Evolutionary conservation across 495 filamentous ascomycete genomes (phyloP), one percentile per base, ranked within the genome.

Genomic region (Aspergillus haitiensis): DNA sequence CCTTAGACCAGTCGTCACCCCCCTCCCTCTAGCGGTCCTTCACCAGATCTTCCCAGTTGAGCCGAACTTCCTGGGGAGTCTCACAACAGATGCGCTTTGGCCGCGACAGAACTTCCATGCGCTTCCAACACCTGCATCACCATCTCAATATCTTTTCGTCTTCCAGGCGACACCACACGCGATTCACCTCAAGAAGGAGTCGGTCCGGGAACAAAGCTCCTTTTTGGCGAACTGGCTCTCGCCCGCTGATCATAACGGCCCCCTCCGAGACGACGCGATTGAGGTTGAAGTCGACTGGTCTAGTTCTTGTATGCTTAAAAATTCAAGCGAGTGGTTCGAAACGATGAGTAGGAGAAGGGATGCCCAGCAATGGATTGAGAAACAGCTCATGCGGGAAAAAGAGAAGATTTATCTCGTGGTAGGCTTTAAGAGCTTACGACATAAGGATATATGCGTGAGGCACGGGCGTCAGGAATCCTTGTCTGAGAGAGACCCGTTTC

Each of bases 101-200:
- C 45, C 45, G 16, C 45, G 45, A 47, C 45, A 47, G 45, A 47
- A 47, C 16, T 47, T 47, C 45, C 13, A 47, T 16, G 45, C 45
- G 6, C 45, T 16, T 9, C 2, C 16, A 9, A 18, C 13, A n/a
- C 45, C 45, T 16, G 12, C 45, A 13, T 13, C 13, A n/a, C 12
- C 3, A 47, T 15, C 13, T 16, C 45, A 47, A 18, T n/a, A 15
- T 6, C 12, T 15, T 21, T 16, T 47, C 2, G 8, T 47, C 13
- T 15, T 9, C 45, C 45, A 47, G 16, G 16, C 13, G 9, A 12
- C 8, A 9, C 45, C 45, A 18, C 45, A 47, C 45, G 5, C 45
- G 11, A 3, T 47, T 16, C 0, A 16, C 3, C 2, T 47, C 5
- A 27, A 27, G 21, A 27, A 3, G 21, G 21, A 27, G 21, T 47